Evolutionary conservation across 2,329 filamentous ascomycete species (phyloP), one percentile per base, ranked within the genome.

Genomic region (Fusarium stilboides): DNA sequence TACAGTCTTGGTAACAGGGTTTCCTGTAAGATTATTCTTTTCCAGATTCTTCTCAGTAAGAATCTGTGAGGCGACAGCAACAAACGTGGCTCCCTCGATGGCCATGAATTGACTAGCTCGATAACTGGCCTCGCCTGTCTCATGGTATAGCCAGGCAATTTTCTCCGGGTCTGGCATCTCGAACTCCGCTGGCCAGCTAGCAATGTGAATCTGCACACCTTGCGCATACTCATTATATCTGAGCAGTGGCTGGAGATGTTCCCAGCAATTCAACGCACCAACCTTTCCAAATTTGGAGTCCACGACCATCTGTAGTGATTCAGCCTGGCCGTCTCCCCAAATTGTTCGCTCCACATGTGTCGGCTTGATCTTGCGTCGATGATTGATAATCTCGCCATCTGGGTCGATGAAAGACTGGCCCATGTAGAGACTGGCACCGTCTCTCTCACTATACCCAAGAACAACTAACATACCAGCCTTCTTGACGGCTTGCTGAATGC

Each of bases 201-300:
- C 51, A 1, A 54, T 36, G 10, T 54, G 51, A 1, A 54, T 54
- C 4, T 54, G 51, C 1, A 49, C 51, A 17, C 51, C 51, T 31
- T 54, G 51, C 9, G 42, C 22, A 49, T 54, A 54, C 36, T 54
- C 51, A 8, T 54, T 54, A 3, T 54, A 54, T 17, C 51, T 20
- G 12, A 54, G 51, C 8, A 54, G 12, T 19, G 42, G 51, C 17
- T 54, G 51, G 9, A 54, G 24, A 20, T 54, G 51, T 24, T 54
- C 51, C 51, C 51, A 54, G 8, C 42, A 54, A 13, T 54, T 54
- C 51, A 54, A 36, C 2, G 51, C 51, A 3, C 51, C 51, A 3
- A 54, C 42, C 10, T 54, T 54, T 22, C 51, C 51, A 14, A 54
- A 54, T 31, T 49, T 28, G n/a, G 51, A 28, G 36, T 54, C 51